Conservation (phyloP, 768 basidiomycete genomes). For the Russula olivacea region DNA sequence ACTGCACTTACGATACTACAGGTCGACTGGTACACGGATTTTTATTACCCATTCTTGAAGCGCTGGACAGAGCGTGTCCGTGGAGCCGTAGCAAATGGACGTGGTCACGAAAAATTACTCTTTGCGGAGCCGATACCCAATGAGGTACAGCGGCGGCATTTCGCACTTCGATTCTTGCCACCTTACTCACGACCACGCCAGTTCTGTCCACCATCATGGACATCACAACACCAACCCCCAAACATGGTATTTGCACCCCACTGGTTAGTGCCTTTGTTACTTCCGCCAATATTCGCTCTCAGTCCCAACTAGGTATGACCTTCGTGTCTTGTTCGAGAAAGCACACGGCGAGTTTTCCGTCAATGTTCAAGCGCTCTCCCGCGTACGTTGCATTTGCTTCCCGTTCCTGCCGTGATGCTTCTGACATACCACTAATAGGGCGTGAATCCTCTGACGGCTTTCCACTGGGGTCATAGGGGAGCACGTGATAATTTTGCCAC, state of each 20-base stretch:
- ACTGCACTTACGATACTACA: slow-evolving; percentile 29
- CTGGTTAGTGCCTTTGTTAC: slow-evolving; percentile 43
- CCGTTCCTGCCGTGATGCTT: not conserved
- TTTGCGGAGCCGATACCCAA: slow-evolving; percentile 91
- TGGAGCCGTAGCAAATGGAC: slow-evolving; percentile 28
- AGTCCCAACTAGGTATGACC: slow-evolving; percentile 66
- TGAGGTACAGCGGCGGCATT: slow-evolving; percentile 48
- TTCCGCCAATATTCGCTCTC: slow-evolving; percentile 8
- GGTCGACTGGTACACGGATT: slow-evolving; percentile 85
- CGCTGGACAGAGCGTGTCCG: slow-evolving; percentile 62
- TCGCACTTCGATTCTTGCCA: not conserved
- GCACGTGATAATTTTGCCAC: slow-evolving; percentile 75
- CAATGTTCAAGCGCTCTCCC: slow-evolving; percentile 88
- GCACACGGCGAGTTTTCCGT: slow-evolving; percentile 79
- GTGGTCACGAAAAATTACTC: slow-evolving; percentile 50
- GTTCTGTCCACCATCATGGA: slow-evolving; percentile 81
- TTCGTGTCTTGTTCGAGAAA: slow-evolving; percentile 82
- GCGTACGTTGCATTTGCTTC: slow-evolving; percentile 42
- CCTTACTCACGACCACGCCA: slow-evolving; percentile 29
- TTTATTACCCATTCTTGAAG: slow-evolving; percentile 71
- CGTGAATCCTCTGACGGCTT: slow-evolving; percentile 70
- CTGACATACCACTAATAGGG: slow-evolving; percentile 47
- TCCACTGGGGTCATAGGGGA: slow-evolving; percentile 85
- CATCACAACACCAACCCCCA: slow-evolving; percentile 50
- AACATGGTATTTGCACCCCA: slow-evolving; percentile 72